phyloP scores from a whole-genome alignment of 257 asterid genomes.

The Przewalskia tangutica region DNA sequence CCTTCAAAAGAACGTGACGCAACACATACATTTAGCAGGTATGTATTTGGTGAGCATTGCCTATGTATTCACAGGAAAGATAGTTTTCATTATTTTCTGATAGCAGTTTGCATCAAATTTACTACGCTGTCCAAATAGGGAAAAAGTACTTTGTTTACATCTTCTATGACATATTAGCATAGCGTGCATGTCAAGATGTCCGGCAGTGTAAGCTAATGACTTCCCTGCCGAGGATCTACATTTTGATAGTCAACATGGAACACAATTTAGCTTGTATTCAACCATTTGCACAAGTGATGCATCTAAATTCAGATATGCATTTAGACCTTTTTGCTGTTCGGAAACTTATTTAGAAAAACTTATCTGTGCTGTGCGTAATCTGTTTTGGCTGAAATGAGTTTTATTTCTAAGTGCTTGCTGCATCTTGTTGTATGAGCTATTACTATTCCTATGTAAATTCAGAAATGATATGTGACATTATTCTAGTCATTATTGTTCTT shows the following conservation, averaged over 20 bases:
- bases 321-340: background rate
- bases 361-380: background rate
- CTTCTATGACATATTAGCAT: background rate
- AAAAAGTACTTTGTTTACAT: background rate
- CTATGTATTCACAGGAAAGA: background rate
- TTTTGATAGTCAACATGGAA: background rate
- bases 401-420: background rate
- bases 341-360: background rate
- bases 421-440: background rate
- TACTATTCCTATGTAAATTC: background rate
- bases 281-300: background rate
- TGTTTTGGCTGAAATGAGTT: background rate
- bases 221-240: background rate
- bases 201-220: background rate
- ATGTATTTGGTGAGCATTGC: slow-evolving; percentile 2
- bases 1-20: slow-evolving; percentile 23
- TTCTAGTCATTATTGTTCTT: background rate
- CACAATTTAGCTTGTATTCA: background rate
- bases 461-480: background rate
- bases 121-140: background rate
- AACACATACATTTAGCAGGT: slow-evolving; percentile 39
- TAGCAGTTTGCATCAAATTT: background rate
- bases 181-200: background rate
- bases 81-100: background rate
- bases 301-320: background rate